phyloP scores from a whole-genome alignment of 768 basidiomycete species.

The Podaxis rugospora region DNA sequence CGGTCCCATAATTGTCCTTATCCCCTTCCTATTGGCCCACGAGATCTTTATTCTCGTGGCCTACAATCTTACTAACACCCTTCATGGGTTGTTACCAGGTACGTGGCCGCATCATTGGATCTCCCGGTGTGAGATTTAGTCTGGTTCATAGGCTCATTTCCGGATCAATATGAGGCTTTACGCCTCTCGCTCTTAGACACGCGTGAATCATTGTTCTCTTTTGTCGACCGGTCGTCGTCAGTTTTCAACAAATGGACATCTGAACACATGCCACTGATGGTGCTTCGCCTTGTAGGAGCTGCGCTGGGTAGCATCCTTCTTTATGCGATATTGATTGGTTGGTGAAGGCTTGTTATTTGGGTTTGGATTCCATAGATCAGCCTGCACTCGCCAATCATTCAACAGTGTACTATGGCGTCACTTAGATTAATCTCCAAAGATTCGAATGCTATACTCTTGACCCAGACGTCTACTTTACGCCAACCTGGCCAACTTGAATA shows the following conservation, averaged over 20 bases:
- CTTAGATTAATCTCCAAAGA: background rate
- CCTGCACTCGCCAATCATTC: background rate
- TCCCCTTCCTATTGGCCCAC: slow-evolving; percentile 16
- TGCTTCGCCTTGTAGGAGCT: slow-evolving; percentile 27
- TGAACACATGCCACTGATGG: slow-evolving; percentile 27
- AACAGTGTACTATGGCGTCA: background rate
- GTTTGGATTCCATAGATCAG: background rate
- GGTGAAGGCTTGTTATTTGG: slow-evolving; percentile 11
- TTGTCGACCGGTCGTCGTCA: slow-evolving; percentile 30
- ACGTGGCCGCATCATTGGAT: slow-evolving; percentile 5
- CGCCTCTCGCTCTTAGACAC: slow-evolving; percentile 29
- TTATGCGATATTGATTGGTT: slow-evolving; percentile 25
- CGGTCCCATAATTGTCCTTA: slow-evolving; percentile 30
- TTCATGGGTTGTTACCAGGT: slow-evolving; percentile 33
- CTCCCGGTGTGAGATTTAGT: background rate
- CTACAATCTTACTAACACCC: slow-evolving; percentile 28
- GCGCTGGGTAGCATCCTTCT: slow-evolving; percentile 25
- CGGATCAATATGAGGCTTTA: slow-evolving; percentile 27
- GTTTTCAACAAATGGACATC: slow-evolving; percentile 36
- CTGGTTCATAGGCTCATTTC: slow-evolving; percentile 20
- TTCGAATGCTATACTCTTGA: background rate
- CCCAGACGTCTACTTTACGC: background rate
- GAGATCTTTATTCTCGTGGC: slow-evolving; percentile 12
- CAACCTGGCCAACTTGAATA: background rate
- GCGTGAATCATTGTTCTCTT: slow-evolving; percentile 31